Evolutionary conservation across 225 moss, liverwort and hornwort genomes (phyloP), one percentile per base, ranked within the genome.

Genomic region (Thuidium tamariscinum): DNA sequence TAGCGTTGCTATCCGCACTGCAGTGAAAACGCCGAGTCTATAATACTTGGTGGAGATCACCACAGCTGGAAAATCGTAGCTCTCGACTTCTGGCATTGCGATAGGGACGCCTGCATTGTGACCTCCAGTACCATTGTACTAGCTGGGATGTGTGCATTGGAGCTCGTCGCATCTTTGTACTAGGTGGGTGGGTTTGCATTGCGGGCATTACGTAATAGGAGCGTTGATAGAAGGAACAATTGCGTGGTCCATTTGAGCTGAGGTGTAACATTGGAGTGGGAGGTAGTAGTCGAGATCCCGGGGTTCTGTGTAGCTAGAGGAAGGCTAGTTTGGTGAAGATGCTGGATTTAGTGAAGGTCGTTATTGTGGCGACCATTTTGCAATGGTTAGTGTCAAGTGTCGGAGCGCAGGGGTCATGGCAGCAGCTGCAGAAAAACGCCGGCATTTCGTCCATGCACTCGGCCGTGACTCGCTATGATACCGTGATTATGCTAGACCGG

Each of bases 381-480:
- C 82, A 85, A 51, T 85, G 85, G 82, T 29, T 89, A 18, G 73
- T 83, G 73, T 12, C 44, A 10, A 76, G 19, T 39, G 89, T 82
- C 4, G 56, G 23, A 2, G 82, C 64, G 21, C 89, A 90, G 30
- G 93, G 93, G 3, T 77, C 88, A 26, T 91, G 93, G 93, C 84
- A 90, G 70, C 15, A 87, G 79, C 7, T 91, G 82, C 82, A 90
- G 79, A 65, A 49, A 19, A 93, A 93, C 56, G 89, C 91, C 3
- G 91, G 93, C 5, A 84, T 93, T 27, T 32, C 93, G 42, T 60
- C 91, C 21, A 93, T 93, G 91, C 93, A 93, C 36, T 42, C 90
- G 5, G 91, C 90, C 7, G 88, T 91, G 27, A 89, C 91, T 19
- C 91, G 42, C 11, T 85, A 16, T 46, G 74, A 90, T 34, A 81